Evolutionary conservation across 495 filamentous ascomycete species (phyloP).

Genomic region (Cenococcum geophilum): DNA sequence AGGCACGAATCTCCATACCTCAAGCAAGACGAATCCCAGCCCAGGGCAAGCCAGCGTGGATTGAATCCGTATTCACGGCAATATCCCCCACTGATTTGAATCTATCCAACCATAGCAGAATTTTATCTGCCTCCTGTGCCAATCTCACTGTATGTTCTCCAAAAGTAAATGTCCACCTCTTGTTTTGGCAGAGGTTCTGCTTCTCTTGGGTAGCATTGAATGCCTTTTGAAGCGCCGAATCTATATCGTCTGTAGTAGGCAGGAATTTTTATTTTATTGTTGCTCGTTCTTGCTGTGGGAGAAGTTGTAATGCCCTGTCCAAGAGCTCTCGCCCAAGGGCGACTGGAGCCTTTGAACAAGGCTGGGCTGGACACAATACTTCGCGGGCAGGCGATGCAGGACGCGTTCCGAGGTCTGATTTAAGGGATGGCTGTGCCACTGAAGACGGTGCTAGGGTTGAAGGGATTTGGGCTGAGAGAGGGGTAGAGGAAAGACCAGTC

Average conservation of each 20-base stretch:
- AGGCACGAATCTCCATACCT: too few relatives aligned
- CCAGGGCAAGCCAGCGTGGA: slow-evolving; percentile 43
- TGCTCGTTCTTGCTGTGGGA: neutral
- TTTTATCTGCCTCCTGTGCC: slow-evolving; percentile 22
- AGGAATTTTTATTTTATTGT: neutral
- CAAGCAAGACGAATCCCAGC: slow-evolving; percentile 36
- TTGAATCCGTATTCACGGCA: slow-evolving; percentile 37
- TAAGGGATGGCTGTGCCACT: too few relatives aligned
- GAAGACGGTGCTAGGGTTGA: too few relatives aligned
- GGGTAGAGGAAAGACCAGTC: too few relatives aligned
- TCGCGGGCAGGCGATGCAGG: too few relatives aligned
- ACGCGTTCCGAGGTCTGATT: too few relatives aligned
- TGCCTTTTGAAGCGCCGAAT: neutral
- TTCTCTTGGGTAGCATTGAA: neutral
- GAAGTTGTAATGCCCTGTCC: neutral
- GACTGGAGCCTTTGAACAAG: too few relatives aligned
- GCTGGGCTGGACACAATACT: too few relatives aligned
- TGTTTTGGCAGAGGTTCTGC: neutral
- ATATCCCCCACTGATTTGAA: slow-evolving; percentile 41
- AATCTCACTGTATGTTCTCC: neutral
- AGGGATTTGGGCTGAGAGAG: too few relatives aligned
- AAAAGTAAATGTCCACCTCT: slow-evolving; percentile 5
- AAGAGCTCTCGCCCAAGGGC: neutral
- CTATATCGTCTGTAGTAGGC: neutral
- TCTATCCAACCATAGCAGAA: slow-evolving; percentile 37